Percentiles rank a stretch among this genome's conserved stretches.
phyloP scores from a whole-genome alignment of 257 asterid genomes.

The Lavandula angustifolia region DNA sequence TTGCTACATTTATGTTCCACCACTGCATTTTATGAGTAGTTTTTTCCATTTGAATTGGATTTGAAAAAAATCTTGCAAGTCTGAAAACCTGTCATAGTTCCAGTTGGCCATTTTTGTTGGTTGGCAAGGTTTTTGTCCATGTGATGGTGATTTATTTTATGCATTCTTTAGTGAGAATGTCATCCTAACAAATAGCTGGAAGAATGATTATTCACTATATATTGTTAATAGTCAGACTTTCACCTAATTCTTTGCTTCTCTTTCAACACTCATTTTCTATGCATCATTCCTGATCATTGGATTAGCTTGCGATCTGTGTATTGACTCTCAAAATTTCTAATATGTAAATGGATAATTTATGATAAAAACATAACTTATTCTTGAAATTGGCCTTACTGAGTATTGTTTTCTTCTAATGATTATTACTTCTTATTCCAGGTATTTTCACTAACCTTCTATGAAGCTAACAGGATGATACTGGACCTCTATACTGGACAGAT shows the following conservation, averaged over 20 bases:
- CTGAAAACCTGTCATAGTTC: slow-evolving; percentile 1
- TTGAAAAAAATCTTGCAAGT: slow-evolving; percentile 1
- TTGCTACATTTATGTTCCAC: slow-evolving; percentile 3
- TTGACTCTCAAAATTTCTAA: slow-evolving; percentile 16
- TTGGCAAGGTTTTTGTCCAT: neutral
- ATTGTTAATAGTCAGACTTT: neutral
- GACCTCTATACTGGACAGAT: slow-evolving; percentile 56
- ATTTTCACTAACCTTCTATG: slow-evolving; percentile 96
- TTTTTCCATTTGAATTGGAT: slow-evolving; percentile 13
- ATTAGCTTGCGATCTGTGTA: neutral
- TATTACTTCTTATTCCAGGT: slow-evolving; percentile 86
- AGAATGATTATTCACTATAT: neutral
- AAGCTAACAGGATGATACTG: slow-evolving; percentile 85
- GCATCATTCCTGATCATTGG: neutral
- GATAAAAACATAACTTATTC: neutral
- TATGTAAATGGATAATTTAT: slow-evolving; percentile 9
- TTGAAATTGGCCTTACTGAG: slow-evolving; percentile 1
- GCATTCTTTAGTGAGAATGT: slow-evolving; percentile 2
- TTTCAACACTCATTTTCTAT: neutral
- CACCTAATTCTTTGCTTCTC: neutral
- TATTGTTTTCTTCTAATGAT: slow-evolving; percentile 48
- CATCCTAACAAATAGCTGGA: slow-evolving; percentile 17
- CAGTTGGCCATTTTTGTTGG: neutral
- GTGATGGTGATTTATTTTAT: slow-evolving; percentile 2
- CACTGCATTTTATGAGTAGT: neutral